Evolutionary conservation across 1,284 basidiomycete genomes (phyloP).

Genomic region (Moesziomyces sp.): DNA sequence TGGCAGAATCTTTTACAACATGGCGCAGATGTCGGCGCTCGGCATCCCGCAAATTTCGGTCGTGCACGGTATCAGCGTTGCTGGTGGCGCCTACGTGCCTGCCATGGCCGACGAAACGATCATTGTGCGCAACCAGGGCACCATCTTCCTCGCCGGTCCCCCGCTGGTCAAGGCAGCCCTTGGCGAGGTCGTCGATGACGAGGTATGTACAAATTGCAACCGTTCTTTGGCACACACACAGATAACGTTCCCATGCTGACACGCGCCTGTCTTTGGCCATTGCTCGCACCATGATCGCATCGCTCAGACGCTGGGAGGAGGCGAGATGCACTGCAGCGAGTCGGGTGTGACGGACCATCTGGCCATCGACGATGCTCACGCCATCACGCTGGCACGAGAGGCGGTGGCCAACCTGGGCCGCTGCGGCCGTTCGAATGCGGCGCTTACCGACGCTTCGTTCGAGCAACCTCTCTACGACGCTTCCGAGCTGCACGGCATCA

Average conservation of each 20-base stretch:
- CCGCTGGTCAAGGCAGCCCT: conserved; percentile 94
- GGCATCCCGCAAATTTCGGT: conserved; percentile 91
- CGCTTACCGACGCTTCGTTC: conserved; percentile 67
- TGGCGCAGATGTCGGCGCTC: conserved; percentile 90
- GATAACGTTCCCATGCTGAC: neutral
- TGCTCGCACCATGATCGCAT: too few relatives aligned
- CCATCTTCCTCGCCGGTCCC: conserved; percentile 94
- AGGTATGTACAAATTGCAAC: conserved; percentile 69
- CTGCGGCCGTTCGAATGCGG: conserved; percentile 24
- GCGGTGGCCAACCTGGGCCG: conserved; percentile 80
- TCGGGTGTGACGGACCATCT: conserved; percentile 94
- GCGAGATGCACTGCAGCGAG: conserved; percentile 91
- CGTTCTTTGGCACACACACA: too few relatives aligned
- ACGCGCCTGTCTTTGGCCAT: too few relatives aligned
- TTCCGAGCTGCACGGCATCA: conserved; percentile 86
- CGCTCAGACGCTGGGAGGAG: conserved; percentile 76
- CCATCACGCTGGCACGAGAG: conserved; percentile 82
- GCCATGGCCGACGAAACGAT: conserved; percentile 93
- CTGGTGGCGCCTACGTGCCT: conserved; percentile 88
- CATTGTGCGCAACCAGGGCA: conserved; percentile 91
- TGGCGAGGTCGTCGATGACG: conserved; percentile 91
- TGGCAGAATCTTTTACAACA: conserved; percentile 95
- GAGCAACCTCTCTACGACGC: conserved; percentile 83
- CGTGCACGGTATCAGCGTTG: conserved; percentile 93
- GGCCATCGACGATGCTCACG: conserved; percentile 87